Conservation (phyloP, 2,329 filamentous ascomycete genomes). For the Fusarium circinatum region DNA sequence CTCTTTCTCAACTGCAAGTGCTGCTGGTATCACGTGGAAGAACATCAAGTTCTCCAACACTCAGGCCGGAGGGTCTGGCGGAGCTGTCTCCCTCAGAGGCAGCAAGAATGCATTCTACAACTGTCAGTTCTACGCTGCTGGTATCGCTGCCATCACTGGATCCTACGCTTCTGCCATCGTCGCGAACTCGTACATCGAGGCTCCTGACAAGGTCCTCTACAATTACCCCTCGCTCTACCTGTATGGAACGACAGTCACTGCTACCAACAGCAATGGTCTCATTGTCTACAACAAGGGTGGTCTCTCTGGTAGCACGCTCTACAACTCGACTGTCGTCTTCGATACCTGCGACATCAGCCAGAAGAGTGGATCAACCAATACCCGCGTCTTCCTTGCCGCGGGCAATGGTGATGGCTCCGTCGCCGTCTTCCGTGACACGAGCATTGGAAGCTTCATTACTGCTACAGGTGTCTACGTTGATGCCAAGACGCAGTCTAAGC, state of each 20-base stretch:
- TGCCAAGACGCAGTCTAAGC: conserved; percentile 45
- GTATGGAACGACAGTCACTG: conserved; percentile 55
- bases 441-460: conserved; percentile 52
- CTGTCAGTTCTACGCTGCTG: conserved; percentile 55
- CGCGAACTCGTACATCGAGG: conserved; percentile 57
- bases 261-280: conserved; percentile 46
- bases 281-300: conserved; percentile 53
- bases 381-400: conserved; percentile 54
- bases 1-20: neutral
- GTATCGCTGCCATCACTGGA: conserved; percentile 43
- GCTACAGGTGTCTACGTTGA: conserved; percentile 48
- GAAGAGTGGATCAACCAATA: conserved; percentile 45
- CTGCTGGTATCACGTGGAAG: conserved; percentile 25
- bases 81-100: conserved; percentile 17
- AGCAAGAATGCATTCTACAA: conserved; percentile 48
- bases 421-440: conserved; percentile 54
- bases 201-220: conserved; percentile 54
- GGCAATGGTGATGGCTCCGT: conserved; percentile 54
- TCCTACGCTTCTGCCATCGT: conserved; percentile 51
- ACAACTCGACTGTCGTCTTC: conserved; percentile 54
- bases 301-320: conserved; percentile 38
- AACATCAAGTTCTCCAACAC: conserved; percentile 38
- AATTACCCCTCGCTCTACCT: conserved; percentile 54
- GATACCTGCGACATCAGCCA: conserved; percentile 52
- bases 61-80: neutral